Evolutionary conservation across 2,329 filamentous ascomycete species (phyloP).

Genomic region (Pseudogymnoascus sp.): DNA sequence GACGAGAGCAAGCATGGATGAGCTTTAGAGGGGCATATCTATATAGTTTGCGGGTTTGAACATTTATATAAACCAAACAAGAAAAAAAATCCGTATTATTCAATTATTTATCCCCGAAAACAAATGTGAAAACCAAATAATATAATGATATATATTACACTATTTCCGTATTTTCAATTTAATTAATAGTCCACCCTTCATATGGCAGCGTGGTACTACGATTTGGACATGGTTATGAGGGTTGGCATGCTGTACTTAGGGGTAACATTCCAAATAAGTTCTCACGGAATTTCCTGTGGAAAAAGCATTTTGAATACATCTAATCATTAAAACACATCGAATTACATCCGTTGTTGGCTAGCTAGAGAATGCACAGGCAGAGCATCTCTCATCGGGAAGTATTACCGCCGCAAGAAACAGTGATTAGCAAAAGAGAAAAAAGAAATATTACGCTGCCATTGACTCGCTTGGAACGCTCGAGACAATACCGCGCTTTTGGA

Average conservation of each 20-base stretch:
- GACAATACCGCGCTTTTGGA: slow-evolving; percentile 16
- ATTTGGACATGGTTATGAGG: neutral
- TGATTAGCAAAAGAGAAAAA: slow-evolving; percentile 20
- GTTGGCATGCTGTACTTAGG: neutral
- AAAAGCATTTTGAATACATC: slow-evolving; percentile 5
- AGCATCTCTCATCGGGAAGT: slow-evolving; percentile 9
- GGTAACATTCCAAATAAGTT: neutral
- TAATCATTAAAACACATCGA: slow-evolving; percentile 23
- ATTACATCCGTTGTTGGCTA: slow-evolving; percentile 31
- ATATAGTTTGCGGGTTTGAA: neutral
- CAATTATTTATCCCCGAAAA: neutral
- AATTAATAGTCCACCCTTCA: neutral
- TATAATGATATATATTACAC: neutral
- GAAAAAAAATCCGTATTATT: neutral
- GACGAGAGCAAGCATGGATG: slow-evolving; percentile 69
- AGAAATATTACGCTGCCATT: slow-evolving; percentile 22
- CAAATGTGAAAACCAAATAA: neutral
- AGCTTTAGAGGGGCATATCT: slow-evolving; percentile 36
- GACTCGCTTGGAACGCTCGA: slow-evolving; percentile 24
- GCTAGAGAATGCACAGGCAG: slow-evolving; percentile 17
- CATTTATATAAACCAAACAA: neutral
- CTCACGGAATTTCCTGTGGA: neutral
- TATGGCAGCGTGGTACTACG: neutral
- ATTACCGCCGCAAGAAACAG: slow-evolving; percentile 7
- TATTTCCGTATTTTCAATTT: neutral